A percentile compares a stretch with the other conserved stretches of the same genome.
Conservation (phyloP, 257 asterid species). For the Euphrasia confusa region DNA sequence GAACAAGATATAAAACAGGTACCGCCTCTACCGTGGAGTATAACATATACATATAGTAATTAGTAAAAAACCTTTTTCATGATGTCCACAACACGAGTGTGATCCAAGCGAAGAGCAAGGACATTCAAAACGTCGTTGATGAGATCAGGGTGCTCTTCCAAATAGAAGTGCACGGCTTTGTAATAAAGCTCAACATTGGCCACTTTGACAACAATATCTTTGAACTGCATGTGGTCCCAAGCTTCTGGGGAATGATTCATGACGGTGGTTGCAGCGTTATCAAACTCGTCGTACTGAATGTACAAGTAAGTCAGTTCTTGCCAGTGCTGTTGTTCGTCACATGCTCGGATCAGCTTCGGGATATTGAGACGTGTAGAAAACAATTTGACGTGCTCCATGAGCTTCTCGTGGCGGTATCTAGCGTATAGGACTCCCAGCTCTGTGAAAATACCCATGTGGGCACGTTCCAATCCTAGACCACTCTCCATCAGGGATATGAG, state of each 20-base stretch:
- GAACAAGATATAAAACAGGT: neutral
- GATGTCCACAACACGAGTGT: slow-evolving; percentile 91
- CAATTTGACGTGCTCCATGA: slow-evolving; percentile 97
- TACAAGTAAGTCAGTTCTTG: slow-evolving; percentile 89
- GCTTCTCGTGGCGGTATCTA: slow-evolving; percentile 97
- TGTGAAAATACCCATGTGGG: slow-evolving; percentile 99
- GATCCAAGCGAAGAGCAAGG: slow-evolving; percentile 93
- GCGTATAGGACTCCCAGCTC: slow-evolving; percentile 98
- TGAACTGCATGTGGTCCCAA: slow-evolving; percentile 99
- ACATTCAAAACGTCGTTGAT: slow-evolving; percentile 86
- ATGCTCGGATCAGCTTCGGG: slow-evolving; percentile 97
- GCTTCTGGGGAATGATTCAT: slow-evolving; percentile 99
- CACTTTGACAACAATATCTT: slow-evolving; percentile 91
- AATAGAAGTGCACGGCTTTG: slow-evolving; percentile 99
- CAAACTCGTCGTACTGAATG: slow-evolving; percentile 94
- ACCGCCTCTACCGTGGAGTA: neutral
- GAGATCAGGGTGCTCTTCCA: slow-evolving; percentile 97
- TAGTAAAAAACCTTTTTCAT: slow-evolving; percentile 64
- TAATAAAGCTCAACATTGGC: slow-evolving; percentile 97
- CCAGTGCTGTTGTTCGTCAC: slow-evolving; percentile 99
- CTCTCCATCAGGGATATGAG: slow-evolving; percentile 98
- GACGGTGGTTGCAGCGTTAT: slow-evolving; percentile 98
- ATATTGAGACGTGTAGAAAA: slow-evolving; percentile 97
- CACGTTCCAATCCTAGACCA: slow-evolving; percentile 98
- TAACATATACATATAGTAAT: neutral